Evolutionary conservation across 345 rosid genomes (phyloP), one percentile per base, ranked within the genome.

Genomic region (Garcia nutans): DNA sequence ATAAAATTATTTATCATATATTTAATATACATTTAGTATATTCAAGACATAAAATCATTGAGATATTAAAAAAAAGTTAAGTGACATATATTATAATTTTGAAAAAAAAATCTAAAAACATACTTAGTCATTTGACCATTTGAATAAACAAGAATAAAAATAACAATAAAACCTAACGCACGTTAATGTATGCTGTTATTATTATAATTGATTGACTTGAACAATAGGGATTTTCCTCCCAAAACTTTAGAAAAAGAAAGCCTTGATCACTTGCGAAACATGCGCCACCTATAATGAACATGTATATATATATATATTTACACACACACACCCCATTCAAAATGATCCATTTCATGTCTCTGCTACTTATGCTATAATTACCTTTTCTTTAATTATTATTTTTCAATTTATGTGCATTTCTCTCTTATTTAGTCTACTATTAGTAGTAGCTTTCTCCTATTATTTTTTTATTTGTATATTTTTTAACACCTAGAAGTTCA

Each of bases 241-340:
- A 56, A 67, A 64, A 49, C 28, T 17, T 24, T 1, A 55, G 41
- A 49, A 62, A 33, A 42, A 62, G 37, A 50, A 1, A 67, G n/a
- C 63, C 78, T 76, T 68, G 42, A 58, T 22, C 19, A 45, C 72
- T 61, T 61, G 79, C 85, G 58, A 41, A 57, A 81, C 68, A 28
- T 74, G 68, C 74, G 80, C 78, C 78, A 65, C 11, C 45, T 55
- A 17, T 54, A 17, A 17, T 54, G 57, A n/a, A 54, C 57, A 67
- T 63, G 23, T 17, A 84, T 58, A 62, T 37, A 44, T 41, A 26
- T 16, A 16, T 42, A 22, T 49, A 10, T 49, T 17, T 41, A 37
- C 63, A 13, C 37, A 28, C 60, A 3, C 1, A 13, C 22, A 19
- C 20, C 13, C 15, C 26, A 52, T 15, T 37, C 5, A 12, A 24